These are phyloP conservation scores for Incumbomyces lentus DNA, from an alignment of 2,329 filamentous ascomycete species.

Conservation along the genomic window DNA sequence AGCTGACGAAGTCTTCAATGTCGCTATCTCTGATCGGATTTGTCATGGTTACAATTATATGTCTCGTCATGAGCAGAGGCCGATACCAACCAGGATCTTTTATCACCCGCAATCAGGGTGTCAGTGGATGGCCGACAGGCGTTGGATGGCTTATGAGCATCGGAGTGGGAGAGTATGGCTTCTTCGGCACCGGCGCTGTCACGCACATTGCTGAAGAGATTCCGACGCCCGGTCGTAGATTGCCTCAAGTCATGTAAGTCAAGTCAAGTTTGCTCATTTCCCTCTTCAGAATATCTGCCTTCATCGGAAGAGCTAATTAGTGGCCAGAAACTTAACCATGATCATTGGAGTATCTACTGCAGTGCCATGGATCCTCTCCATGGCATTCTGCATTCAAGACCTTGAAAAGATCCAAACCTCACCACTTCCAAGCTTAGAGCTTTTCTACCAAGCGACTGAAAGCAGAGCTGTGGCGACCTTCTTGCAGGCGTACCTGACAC, in stretches of 20 bases:
- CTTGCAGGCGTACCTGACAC: background rate
- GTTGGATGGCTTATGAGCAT: background rate
- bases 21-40: background rate
- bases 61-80: background rate
- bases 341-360: background rate
- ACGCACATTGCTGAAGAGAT: constrained; percentile 1
- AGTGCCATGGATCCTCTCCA: background rate
- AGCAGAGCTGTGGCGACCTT: background rate
- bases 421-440: background rate
- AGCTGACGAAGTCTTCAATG: background rate
- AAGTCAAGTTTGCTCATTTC: too few relatives aligned
- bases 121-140: background rate
- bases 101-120: background rate
- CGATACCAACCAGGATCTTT: background rate
- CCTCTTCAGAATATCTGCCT: too few relatives aligned
- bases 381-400: background rate
- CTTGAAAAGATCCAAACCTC: background rate
- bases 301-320: too few relatives aligned
- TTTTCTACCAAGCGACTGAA: constrained; percentile 1
- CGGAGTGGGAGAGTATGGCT: background rate
- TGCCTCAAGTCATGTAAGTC: background rate
- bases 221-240: background rate
- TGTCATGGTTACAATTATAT: background rate
- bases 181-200: background rate
- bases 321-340: background rate